phyloP scores from a whole-genome alignment of 2,329 filamentous ascomycete species.

The Pseudocercospora pini-densiflorae region DNA sequence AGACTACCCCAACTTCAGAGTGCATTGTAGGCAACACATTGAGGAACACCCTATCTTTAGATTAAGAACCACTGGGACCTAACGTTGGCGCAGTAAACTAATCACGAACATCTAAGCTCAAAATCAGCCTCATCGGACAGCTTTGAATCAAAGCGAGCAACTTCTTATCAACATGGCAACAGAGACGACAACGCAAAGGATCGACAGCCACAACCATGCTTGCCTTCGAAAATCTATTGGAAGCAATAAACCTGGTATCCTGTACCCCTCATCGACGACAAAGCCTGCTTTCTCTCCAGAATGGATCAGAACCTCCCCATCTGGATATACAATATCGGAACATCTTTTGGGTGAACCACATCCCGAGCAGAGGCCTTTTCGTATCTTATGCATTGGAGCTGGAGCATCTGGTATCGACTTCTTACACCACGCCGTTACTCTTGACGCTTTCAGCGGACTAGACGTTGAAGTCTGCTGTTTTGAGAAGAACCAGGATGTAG shows the following conservation, averaged over 20 bases:
- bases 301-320: not conserved
- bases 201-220: not conserved
- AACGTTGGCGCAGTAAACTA: not conserved
- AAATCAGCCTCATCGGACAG: not conserved
- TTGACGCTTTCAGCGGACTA: not conserved
- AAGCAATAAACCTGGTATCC: not conserved
- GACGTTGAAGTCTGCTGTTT: constrained; percentile 1
- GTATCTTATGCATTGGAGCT: not conserved
- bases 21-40: not conserved
- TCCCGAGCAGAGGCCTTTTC: not conserved
- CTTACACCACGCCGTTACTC: not conserved
- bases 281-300: not conserved
- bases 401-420: not conserved
- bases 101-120: not conserved
- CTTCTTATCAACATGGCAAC: not conserved
- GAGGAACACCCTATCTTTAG: not conserved
- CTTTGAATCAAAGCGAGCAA: not conserved
- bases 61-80: not conserved
- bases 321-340: not conserved
- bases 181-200: not conserved
- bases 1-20: not conserved
- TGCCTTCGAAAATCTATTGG: not conserved
- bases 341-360: not conserved
- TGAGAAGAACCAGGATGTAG: constrained; percentile 24
- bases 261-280: not conserved